Evolutionary conservation across 768 basidiomycete genomes (phyloP), one percentile per base, ranked within the genome.

Genomic region (Basidioascus undulatus): DNA sequence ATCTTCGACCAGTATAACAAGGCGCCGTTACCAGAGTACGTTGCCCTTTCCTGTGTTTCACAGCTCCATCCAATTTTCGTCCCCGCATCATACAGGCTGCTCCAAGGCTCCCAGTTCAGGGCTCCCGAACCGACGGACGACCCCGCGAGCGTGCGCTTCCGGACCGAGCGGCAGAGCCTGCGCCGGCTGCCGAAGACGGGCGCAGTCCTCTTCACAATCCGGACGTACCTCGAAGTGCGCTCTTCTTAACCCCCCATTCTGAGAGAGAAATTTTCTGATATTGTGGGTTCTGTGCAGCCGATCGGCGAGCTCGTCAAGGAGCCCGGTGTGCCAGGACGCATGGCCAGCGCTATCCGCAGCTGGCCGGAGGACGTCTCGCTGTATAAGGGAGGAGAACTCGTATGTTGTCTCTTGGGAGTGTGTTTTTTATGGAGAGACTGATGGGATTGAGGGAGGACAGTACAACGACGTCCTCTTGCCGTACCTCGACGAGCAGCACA

Each of bases 161-260:
- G 77, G 19, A 63, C 64, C 20, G 76, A 77, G 52, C 61, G 76
- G 19, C 75, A 77, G 59, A 72, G 70, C 25, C 57, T 78, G 43
- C 61, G 74, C 31, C 61, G 76, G 23, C 63, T 79, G 39, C 70
- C 70, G 10, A 58, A 62, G 4, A 69, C 68, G 32, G 74, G 76
- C 10, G 73, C 67, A 2, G 63, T 77, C 28, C 56, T 72, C 31
- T 79, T 80, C 54, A 73, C 70, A 39, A 72, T 77, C 50, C 63
- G 75, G 30, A 72, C 71, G 36, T 76, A 76, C 57, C 39, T 72
- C 41, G 65, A 65, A n/a, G n/a, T n/a, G n/a, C n/a, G n/a, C n/a
- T n/a, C n/a, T n/a, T n/a, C n/a, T n/a, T n/a, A n/a, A n/a, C n/a
- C n/a, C n/a, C n/a, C n/a, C n/a, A n/a, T n/a, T n/a, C n/a, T n/a